phyloP scores from a whole-genome alignment of 257 asterid species.

The Solanum arcanum region DNA sequence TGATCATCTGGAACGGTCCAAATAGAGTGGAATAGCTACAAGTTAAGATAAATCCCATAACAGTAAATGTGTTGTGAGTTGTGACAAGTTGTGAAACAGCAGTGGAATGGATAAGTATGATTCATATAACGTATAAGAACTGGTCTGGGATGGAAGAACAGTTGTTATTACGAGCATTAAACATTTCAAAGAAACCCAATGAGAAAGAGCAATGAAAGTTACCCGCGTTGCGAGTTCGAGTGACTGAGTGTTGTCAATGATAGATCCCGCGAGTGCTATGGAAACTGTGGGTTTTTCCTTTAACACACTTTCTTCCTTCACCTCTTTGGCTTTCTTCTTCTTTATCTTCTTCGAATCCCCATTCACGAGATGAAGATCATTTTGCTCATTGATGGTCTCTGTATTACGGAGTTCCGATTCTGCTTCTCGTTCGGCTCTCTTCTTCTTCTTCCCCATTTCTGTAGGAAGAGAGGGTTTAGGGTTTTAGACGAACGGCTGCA shows the following conservation, averaged over 20 bases:
- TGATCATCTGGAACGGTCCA: not conserved
- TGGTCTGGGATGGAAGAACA: not conserved
- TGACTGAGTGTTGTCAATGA: conserved; percentile 71
- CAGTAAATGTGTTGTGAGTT: not conserved
- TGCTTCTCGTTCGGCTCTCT: conserved; percentile 18
- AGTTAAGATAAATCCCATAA: not conserved
- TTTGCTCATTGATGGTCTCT: not conserved
- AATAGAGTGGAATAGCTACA: not conserved
- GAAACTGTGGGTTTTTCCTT: conserved; percentile 48
- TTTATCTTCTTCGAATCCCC: conserved; percentile 35
- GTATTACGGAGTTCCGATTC: not conserved
- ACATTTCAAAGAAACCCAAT: not conserved
- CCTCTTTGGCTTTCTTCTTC: conserved; percentile 23
- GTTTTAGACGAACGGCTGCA: conserved; percentile 1
- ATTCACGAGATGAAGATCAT: not conserved
- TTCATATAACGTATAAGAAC: not conserved
- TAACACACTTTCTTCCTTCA: conserved; percentile 15
- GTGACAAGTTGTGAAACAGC: not conserved
- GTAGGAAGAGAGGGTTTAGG: conserved; percentile 9
- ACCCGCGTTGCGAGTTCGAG: conserved; percentile 83
- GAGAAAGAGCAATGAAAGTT: not conserved
- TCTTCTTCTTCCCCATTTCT: conserved; percentile 48
- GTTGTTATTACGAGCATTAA: not conserved
- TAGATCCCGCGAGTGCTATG: conserved; percentile 77
- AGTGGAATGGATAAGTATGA: not conserved